Evolutionary conservation across 176 grass and related monocot genomes (phyloP).

Genomic region (Raddia distichophylla): DNA sequence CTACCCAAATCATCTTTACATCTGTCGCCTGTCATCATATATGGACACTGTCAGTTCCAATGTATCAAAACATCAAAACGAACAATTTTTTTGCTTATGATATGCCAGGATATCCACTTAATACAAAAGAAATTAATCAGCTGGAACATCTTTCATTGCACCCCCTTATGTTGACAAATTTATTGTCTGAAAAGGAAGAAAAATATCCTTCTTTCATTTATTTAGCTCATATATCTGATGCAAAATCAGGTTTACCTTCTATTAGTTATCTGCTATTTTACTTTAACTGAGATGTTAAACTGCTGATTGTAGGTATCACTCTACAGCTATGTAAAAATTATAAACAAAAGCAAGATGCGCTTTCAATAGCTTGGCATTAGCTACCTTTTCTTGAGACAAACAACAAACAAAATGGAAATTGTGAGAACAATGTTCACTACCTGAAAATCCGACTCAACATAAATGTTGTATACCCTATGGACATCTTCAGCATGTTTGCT

Average conservation of each 20-base stretch:
- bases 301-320: not conserved
- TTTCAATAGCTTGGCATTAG: not conserved
- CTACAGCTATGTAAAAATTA: conserved; percentile 12
- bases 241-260: not conserved
- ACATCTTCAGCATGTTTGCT: conserved; percentile 74
- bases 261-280: not conserved
- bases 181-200: not conserved
- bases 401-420: conserved; percentile 31
- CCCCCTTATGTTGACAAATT: conserved; percentile 11
- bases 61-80: not conserved
- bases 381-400: conserved; percentile 9
- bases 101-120: not conserved
- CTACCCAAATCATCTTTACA: conserved; percentile 93
- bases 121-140: not conserved
- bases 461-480: conserved; percentile 70
- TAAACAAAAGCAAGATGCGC: conserved; percentile 4
- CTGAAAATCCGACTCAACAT: conserved; percentile 83
- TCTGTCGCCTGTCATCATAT: conserved; percentile 51
- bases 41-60: not conserved
- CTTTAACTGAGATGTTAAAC: not conserved
- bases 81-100: not conserved
- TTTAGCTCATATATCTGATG: conserved; percentile 7
- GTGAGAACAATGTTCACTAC: conserved; percentile 39
- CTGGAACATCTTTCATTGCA: not conserved
- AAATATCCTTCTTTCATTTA: not conserved